phyloP scores from a whole-genome alignment of 352 stramenopile genomes.

The Globisporangium heterothallicum region DNA sequence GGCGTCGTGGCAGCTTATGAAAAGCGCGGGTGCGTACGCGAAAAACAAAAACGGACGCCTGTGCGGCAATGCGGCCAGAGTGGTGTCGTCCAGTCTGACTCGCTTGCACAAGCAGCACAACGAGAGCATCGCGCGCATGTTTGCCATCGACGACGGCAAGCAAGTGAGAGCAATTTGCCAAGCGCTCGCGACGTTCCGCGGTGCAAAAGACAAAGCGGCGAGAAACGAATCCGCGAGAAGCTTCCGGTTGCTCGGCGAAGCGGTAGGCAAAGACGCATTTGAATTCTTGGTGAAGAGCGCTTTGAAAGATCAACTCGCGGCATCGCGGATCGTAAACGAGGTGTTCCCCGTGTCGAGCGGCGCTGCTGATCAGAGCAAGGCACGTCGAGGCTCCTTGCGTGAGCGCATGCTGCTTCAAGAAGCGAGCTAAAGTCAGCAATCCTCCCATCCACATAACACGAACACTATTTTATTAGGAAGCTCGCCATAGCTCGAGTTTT shows the following conservation, averaged over 20 bases:
- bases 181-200: conserved; percentile 37
- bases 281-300: conserved; percentile 25
- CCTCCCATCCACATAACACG: too few species aligned
- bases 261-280: conserved; percentile 29
- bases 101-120: conserved; percentile 13
- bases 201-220: conserved; percentile 43
- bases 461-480: too few species aligned
- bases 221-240: conserved; percentile 29
- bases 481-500: too few species aligned
- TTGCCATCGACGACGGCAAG: conserved; percentile 3
- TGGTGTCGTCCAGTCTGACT: conserved; percentile 32
- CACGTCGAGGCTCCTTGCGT: conserved; percentile 25
- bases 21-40: conserved; percentile 30
- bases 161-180: conserved; percentile 18
- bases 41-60: conserved; percentile 59
- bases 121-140: conserved; percentile 5
- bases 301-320: conserved; percentile 21
- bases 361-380: neutral
- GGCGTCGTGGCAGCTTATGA: conserved; percentile 36
- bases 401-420: conserved; percentile 23
- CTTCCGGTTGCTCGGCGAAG: conserved; percentile 36
- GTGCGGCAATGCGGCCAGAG: conserved; percentile 34
- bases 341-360: conserved; percentile 16
- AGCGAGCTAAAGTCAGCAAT: conserved; percentile 8
- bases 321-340: conserved; percentile 38